Evolutionary conservation across 805 yeast genomes (phyloP), one percentile per base, ranked within the genome.

Genomic region (Zygotorulaspora chibaensis): DNA sequence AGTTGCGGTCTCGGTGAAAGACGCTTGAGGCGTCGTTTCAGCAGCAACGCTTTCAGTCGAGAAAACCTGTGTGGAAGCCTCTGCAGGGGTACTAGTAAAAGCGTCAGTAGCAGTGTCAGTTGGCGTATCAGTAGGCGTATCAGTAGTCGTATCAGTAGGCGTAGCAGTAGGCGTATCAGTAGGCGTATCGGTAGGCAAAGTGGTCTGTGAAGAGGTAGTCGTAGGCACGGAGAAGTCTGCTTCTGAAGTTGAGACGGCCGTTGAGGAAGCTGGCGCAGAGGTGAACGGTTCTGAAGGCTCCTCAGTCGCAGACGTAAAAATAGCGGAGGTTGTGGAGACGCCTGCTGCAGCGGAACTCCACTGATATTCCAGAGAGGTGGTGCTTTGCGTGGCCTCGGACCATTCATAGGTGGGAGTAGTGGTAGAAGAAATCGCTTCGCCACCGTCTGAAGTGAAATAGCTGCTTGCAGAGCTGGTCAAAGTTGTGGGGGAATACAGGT

Each of bases 31-130:
- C n/a, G n/a, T n/a, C n/a, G n/a, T n/a, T n/a, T n/a, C n/a, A 45
- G 51, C 12, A 55, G 48, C n/a, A 57, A 56, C 36, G 51, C 43
- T 8, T 30, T 4, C 27, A 8, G 47, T 8, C 16, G 42, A 13
- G 5, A 23, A 12, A 28, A 34, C 20, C 9, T 33, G 20, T n/a
- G 35, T 17, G 8, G 36, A 4, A 25, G 40, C 36, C 8, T 27
- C 11, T 16, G 36, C 37, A n/a, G 35, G 8, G 26, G 43, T 33
- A 25, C 10, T 26, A 16, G 44, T 25, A 11, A 33, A 15, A 35
- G 16, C 37, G 12, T 8, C 25, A 8, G 40, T 15, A 2, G 43
- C 11, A 3, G 37, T 33, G 3, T 39, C 20, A 23, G 25, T 35
- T 23, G 31, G 28, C 29, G 11, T 11, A 27, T 13, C n/a, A 6